A percentile compares a stretch with the other conserved stretches of the same genome.
Conservation (phyloP, 192 early-diverging fungal species). For the Backusella psychrophila region DNA sequence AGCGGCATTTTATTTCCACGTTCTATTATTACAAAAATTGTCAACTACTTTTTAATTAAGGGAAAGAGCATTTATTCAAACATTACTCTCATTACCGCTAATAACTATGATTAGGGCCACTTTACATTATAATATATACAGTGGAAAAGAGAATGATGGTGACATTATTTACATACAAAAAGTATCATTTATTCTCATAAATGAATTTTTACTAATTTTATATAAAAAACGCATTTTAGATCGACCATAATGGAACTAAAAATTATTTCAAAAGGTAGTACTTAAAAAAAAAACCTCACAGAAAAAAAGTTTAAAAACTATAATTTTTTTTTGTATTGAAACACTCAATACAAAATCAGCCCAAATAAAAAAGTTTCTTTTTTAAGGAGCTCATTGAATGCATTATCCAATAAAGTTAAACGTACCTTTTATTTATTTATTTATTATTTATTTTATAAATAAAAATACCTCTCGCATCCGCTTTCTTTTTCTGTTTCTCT, state of each 20-base stretch:
- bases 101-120: too few species aligned
- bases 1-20: conserved; percentile 2
- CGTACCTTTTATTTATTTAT: not conserved
- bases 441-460: not conserved
- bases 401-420: not conserved
- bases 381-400: not conserved
- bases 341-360: not conserved
- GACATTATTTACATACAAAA: not conserved
- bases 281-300: not conserved
- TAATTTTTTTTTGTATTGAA: too few species aligned
- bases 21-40: not conserved
- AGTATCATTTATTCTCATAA: not conserved
- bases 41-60: too few species aligned
- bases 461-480: not conserved
- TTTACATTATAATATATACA: not conserved
- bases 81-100: too few species aligned
- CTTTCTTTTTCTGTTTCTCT: not conserved
- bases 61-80: too few species aligned
- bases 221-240: not conserved
- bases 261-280: not conserved
- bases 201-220: conserved; percentile 4
- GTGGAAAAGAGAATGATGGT: not conserved
- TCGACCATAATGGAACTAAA: conserved; percentile 1
- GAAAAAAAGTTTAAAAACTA: not conserved
- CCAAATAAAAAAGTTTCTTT: not conserved